Percentiles rank a stretch among this genome's conserved stretches.
phyloP scores from a whole-genome alignment of 805 yeast genomes.

The Candida boleticola region DNA sequence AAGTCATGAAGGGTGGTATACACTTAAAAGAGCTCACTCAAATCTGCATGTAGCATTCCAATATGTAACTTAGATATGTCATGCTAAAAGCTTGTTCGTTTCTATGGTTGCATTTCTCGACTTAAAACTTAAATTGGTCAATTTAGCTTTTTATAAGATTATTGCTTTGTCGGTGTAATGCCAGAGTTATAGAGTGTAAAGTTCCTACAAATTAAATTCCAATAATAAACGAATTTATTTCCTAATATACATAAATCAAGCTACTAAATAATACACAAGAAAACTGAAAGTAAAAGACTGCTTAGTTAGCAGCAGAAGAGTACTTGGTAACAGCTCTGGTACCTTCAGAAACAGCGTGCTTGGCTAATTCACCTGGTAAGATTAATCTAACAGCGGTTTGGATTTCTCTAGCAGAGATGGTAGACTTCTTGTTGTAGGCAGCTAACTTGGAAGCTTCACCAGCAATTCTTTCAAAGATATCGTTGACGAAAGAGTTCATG shows the following conservation, averaged over 20 bases:
- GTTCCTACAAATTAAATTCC: conserved; percentile 1
- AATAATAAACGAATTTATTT: conserved; percentile 7
- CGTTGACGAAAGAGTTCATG: conserved; percentile 97
- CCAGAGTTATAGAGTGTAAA: too few relatives aligned
- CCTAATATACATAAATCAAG: conserved; percentile 6
- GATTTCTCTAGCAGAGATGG: conserved; percentile 97
- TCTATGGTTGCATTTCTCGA: too few relatives aligned
- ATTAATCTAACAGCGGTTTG: conserved; percentile 98
- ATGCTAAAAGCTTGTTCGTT: too few relatives aligned
- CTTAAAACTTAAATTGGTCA: too few relatives aligned
- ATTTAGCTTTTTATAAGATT: too few relatives aligned
- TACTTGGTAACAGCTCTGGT: conserved; percentile 97
- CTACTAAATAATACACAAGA: conserved; percentile 6
- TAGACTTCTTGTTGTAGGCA: conserved; percentile 97
- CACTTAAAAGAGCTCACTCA: too few relatives aligned
- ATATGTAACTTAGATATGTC: too few relatives aligned
- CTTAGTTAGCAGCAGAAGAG: conserved; percentile 60
- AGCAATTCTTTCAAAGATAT: conserved; percentile 97
- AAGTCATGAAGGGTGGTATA: too few relatives aligned
- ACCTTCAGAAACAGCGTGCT: conserved; percentile 98
- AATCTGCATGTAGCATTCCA: too few relatives aligned
- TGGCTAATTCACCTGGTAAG: conserved; percentile 97
- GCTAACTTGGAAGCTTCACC: conserved; percentile 97
- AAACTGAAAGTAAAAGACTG: conserved; percentile 2
- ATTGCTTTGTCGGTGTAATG: too few relatives aligned